These are phyloP conservation scores for Gamsiella multidivaricata DNA, from an alignment of 192 early-diverging fungal genomes.

Conservation along the genomic window DNA sequence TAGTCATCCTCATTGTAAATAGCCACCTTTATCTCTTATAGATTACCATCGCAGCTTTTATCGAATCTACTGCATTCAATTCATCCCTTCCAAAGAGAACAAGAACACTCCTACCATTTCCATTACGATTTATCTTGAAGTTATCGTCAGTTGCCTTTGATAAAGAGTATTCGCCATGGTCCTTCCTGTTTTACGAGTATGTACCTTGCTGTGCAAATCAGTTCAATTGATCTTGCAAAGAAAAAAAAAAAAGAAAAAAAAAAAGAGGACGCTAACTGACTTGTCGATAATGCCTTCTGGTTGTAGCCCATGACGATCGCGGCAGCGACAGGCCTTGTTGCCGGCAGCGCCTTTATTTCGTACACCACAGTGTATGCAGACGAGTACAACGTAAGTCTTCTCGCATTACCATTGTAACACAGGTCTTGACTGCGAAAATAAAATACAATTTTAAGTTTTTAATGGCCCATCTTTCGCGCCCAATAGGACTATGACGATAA, in stretches of 20 bases:
- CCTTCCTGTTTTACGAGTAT: slow-evolving; percentile 20
- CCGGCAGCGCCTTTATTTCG: slow-evolving; percentile 22
- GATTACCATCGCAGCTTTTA: no score
- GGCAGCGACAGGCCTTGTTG: slow-evolving; percentile 30
- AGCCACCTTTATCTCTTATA: no score
- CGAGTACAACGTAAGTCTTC: slow-evolving; percentile 23
- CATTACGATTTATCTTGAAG: background rate
- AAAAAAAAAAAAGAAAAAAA: background rate
- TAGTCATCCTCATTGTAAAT: no score
- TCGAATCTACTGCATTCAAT: no score
- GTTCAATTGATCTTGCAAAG: background rate
- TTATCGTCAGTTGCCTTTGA: no score
- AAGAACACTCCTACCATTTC: background rate
- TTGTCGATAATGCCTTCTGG: no score
- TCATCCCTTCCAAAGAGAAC: background rate
- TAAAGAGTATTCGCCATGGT: slow-evolving; percentile 11
- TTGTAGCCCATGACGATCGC: slow-evolving; percentile 43
- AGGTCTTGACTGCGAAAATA: no score
- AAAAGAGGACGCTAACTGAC: no score
- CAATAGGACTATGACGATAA: slow-evolving; percentile 10
- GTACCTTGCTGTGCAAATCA: background rate
- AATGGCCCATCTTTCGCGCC: background rate
- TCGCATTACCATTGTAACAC: background rate
- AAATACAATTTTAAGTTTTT: background rate
- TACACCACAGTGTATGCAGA: slow-evolving; percentile 44